A percentile compares a stretch with the other conserved stretches of the same genome.
Evolutionary conservation across 192 early-diverging fungal genomes (phyloP).

Genomic region (Dimargaris cristalligena): DNA sequence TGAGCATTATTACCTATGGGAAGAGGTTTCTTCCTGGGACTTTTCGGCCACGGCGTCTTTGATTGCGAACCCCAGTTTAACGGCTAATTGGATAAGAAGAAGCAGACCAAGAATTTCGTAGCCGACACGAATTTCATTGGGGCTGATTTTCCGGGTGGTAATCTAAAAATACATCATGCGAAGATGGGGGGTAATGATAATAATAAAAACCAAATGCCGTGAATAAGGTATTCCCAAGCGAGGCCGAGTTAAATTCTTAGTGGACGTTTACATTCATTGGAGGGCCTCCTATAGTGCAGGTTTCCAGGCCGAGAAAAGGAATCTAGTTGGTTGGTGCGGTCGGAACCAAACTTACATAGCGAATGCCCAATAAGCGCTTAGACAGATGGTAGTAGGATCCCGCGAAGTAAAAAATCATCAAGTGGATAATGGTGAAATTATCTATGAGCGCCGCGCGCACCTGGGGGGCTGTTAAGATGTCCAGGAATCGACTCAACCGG

Average conservation of each 20-base stretch:
- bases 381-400: slow-evolving; percentile 70
- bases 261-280: no score
- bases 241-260: no score
- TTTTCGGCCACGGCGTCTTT: slow-evolving; percentile 10
- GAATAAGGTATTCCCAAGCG: no score
- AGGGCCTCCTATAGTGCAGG: no score
- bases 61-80: slow-evolving; percentile 22
- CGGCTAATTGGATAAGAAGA: slow-evolving; percentile 51
- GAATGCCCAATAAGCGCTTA: slow-evolving; percentile 59
- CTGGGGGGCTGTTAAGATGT: background rate
- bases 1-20: no score
- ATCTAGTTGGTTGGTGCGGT: no score
- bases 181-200: no score
- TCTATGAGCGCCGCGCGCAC: slow-evolving; percentile 6
- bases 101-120: slow-evolving; percentile 79
- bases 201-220: no score
- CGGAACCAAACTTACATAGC: slow-evolving; percentile 36
- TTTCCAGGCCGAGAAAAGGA: no score
- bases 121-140: slow-evolving; percentile 49
- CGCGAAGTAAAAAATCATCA: slow-evolving; percentile 78
- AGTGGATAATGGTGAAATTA: slow-evolving; percentile 37
- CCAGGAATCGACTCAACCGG: no score
- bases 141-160: slow-evolving; percentile 55
- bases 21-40: no score
- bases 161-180: no score